Evolutionary conservation across 2,329 filamentous ascomycete genomes (phyloP), one percentile per base, ranked within the genome.

Genomic region (Neofusicoccum parvum): DNA sequence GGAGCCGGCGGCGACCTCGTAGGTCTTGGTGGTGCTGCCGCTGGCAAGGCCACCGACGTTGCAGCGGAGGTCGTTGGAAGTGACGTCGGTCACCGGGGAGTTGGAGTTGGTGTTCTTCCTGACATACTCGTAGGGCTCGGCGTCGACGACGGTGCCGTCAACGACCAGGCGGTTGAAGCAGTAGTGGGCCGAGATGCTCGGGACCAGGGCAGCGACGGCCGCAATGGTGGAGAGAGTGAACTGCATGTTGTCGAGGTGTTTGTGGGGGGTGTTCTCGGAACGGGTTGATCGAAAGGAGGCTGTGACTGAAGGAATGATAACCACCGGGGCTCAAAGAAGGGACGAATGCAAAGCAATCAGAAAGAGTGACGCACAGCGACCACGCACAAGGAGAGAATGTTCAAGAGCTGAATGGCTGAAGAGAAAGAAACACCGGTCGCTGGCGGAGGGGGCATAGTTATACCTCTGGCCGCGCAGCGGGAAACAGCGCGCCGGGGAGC

Each of bases 1-100:
- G 37, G 45, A 32, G 48, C 83, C 83, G 3, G 82, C 73, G 59
- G 75, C 74, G 66, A 78, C 74, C 27, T 69, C 72, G 68, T 76
- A 75, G n/a, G 75, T 77, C 14, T 71, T 69, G 4, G 74, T 81
- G 51, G 71, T 72, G 32, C 72, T 71, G 36, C 74, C 74, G 3
- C 72, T 67, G 15, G 56, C 71, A 37, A 66, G 65, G 5, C 73
- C 74, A 48, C 75, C 75, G 49, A 72, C 73, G 72, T 78, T 78
- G 72, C 75, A 78, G 32, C 75, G 71, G 12, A 78, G 70, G 56
- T 75, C 74, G 60, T 72, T 70, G 46, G 71, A 74, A 70, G 71
- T 75, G 68, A 76, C 70, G 20, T 49, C 68, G 59, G 75, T 68
- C 68, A 73, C 70, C 20, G 71, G 66, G 15, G 75, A 74, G 59